Conservation (phyloP, 179 eudicot species). For the Vitellaria paradoxa region DNA sequence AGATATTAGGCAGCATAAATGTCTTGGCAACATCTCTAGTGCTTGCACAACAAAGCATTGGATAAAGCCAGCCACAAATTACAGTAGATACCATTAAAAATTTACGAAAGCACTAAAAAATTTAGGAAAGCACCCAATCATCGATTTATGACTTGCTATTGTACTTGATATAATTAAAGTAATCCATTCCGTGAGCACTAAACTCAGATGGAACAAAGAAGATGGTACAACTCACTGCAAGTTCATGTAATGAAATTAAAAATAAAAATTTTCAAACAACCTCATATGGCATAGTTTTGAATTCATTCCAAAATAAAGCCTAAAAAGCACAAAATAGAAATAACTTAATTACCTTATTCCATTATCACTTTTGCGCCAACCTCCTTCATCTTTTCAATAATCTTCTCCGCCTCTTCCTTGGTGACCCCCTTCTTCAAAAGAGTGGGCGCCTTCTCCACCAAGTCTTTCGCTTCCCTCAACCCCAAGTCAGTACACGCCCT, state of each 20-base stretch:
- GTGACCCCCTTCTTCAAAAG: slow-evolving; percentile 81
- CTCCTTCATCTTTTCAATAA: slow-evolving; percentile 82
- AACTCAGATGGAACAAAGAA: neutral
- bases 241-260: neutral
- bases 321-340: neutral
- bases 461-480: slow-evolving; percentile 90
- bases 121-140: neutral
- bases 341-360: slow-evolving; percentile 57
- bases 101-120: neutral
- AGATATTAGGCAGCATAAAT: neutral
- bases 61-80: neutral
- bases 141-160: neutral
- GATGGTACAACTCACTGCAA: neutral
- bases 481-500: slow-evolving; percentile 84
- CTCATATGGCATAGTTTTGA: neutral
- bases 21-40: neutral
- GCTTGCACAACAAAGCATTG: neutral
- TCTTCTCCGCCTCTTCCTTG: slow-evolving; percentile 90
- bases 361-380: slow-evolving; percentile 76
- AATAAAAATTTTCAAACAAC: no score
- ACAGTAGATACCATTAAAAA: neutral
- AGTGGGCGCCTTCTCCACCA: slow-evolving; percentile 93
- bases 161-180: neutral
- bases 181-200: neutral
- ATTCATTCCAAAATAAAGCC: neutral